Conservation (phyloP, 1,139 yeast species). For the Kodamaea derodonti region DNA sequence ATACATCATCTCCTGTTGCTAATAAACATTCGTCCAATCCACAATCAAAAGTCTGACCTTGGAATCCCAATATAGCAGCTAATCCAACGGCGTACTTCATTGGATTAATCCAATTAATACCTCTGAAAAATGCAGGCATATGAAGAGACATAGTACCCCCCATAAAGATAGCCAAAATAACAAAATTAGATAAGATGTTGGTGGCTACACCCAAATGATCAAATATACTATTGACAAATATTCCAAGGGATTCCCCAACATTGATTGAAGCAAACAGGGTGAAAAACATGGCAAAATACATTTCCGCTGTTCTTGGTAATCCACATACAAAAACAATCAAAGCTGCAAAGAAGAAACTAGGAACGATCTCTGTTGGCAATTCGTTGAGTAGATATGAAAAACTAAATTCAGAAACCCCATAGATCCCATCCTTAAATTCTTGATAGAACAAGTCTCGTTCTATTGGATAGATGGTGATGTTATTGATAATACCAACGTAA, state of each 20-base stretch:
- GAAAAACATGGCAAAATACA: conserved; percentile 20
- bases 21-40: conserved; percentile 25
- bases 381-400: conserved; percentile 21
- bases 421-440: conserved; percentile 21
- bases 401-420: conserved; percentile 19
- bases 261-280: conserved; percentile 16
- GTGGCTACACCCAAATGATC: conserved; percentile 23
- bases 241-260: conserved; percentile 24
- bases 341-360: conserved; percentile 18
- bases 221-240: conserved; percentile 18
- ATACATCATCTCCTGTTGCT: conserved; percentile 32
- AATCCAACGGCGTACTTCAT: conserved; percentile 23
- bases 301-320: conserved; percentile 19
- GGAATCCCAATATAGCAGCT: conserved; percentile 36
- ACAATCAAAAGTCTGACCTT: conserved; percentile 32
- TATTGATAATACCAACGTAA: conserved; percentile 23
- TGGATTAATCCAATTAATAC: conserved; percentile 22
- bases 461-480: conserved; percentile 20
- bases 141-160: conserved; percentile 27
- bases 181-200: conserved; percentile 17
- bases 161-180: conserved; percentile 23
- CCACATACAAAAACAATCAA: conserved; percentile 21
- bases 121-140: conserved; percentile 23
- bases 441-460: conserved; percentile 25
- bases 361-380: conserved; percentile 20